Conservation (phyloP, 805 yeast genomes). For the Wickerhamomyces pijperi region DNA sequence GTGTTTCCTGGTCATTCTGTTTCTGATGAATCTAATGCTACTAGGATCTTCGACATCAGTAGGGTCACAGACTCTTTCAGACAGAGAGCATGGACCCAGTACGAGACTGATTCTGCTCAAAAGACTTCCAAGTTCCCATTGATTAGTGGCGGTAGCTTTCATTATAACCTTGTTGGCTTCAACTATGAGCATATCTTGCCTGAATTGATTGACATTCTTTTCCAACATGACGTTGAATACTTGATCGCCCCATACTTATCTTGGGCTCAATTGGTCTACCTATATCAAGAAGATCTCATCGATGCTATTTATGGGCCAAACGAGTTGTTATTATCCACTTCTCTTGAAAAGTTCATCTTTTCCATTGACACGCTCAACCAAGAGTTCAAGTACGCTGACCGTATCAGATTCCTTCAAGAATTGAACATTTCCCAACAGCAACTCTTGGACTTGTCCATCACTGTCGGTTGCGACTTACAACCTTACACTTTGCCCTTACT, state of each 20-base stretch:
- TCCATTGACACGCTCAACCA: constrained; percentile 57
- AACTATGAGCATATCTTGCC: constrained; percentile 37
- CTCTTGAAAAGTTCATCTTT: constrained; percentile 60
- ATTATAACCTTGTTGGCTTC: constrained; percentile 37
- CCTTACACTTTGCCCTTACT: constrained; percentile 46
- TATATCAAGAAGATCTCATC: constrained; percentile 42
- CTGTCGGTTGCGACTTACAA: constrained; percentile 71
- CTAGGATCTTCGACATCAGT: constrained; percentile 24
- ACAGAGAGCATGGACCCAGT: constrained; percentile 33
- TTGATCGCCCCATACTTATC: constrained; percentile 77
- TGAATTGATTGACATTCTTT: constrained; percentile 48
- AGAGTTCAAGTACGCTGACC: constrained; percentile 60
- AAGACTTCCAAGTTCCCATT: constrained; percentile 14
- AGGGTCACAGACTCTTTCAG: constrained; percentile 25
- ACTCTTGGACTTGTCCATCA: constrained; percentile 63
- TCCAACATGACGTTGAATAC: constrained; percentile 45
- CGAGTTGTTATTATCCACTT: constrained; percentile 53
- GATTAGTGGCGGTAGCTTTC: constrained; percentile 34
- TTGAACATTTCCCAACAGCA: constrained; percentile 52
- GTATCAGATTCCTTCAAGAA: constrained; percentile 44
- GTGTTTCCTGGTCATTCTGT: constrained; percentile 60
- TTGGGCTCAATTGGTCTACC: constrained; percentile 68
- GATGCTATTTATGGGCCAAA: constrained; percentile 80
- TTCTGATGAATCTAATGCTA: constrained; percentile 23
- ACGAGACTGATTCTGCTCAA: constrained; percentile 13